phyloP scores from a whole-genome alignment of 495 filamentous ascomycete species.

The Neurospora sp. region DNA sequence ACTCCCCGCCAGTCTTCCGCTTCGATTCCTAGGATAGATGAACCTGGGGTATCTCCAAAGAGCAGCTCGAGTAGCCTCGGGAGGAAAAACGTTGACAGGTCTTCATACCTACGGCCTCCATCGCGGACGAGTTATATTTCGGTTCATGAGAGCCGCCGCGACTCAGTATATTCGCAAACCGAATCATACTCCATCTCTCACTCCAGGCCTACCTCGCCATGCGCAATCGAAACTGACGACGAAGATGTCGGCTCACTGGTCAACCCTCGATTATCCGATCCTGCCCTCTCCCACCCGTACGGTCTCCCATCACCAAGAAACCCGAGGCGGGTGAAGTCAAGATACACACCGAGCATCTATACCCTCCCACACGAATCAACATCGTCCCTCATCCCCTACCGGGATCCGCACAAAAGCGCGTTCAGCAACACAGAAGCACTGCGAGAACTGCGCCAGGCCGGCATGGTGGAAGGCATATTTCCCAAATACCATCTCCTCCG shows the following conservation, averaged over 20 bases:
- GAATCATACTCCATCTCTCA: constrained; percentile 49
- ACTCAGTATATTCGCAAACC: constrained; percentile 48
- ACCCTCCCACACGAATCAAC: constrained; percentile 58
- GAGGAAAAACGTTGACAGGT: constrained; percentile 13
- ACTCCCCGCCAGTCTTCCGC: constrained; percentile 14
- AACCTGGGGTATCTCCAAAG: constrained; percentile 32
- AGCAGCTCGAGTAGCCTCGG: constrained; percentile 9
- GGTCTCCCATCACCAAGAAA: neutral
- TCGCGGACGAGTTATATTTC: constrained; percentile 40
- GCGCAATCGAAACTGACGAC: neutral
- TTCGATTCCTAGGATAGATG: constrained; percentile 15
- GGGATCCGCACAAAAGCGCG: constrained; percentile 38
- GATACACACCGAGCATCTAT: constrained; percentile 53
- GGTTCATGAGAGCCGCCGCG: constrained; percentile 42
- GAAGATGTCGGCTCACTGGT: neutral
- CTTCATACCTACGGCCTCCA: constrained; percentile 16
- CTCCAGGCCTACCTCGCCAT: constrained; percentile 6
- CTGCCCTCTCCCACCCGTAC: neutral
- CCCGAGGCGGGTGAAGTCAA: constrained; percentile 5
- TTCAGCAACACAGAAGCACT: constrained; percentile 48
- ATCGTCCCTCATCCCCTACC: constrained; percentile 52
- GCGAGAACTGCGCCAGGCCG: constrained; percentile 44
- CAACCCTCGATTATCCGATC: neutral
- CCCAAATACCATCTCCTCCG: constrained; percentile 55
- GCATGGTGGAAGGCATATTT: constrained; percentile 53